Conservation (phyloP, 768 basidiomycete genomes). For the Boletus subparvulus region DNA sequence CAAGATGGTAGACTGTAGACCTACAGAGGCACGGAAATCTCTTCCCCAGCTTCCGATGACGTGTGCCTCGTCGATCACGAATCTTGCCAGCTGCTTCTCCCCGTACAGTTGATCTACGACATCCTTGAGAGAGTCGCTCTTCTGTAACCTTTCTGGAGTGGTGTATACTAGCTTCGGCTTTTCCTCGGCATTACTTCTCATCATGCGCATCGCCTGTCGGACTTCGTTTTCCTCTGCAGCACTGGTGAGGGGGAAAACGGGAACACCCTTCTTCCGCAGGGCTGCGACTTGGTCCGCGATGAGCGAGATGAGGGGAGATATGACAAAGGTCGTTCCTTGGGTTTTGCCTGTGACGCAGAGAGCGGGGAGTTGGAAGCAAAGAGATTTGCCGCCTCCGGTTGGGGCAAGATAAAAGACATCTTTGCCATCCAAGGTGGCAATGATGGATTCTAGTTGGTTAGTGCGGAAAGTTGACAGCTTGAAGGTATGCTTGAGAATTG, state of each 20-base stretch:
- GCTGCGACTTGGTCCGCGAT: constrained; percentile 87
- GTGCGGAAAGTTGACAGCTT: constrained; percentile 64
- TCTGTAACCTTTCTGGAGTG: constrained; percentile 86
- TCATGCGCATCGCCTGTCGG: constrained; percentile 40
- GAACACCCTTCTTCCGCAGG: constrained; percentile 60
- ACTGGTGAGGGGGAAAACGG: constrained; percentile 69
- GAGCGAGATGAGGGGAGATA: constrained; percentile 84
- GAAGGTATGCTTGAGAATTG: constrained; percentile 47
- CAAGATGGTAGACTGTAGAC: constrained; percentile 24
- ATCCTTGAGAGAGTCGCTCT: constrained; percentile 53
- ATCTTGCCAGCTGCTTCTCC: constrained; percentile 66
- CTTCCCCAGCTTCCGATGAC: constrained; percentile 94
- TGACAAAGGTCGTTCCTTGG: constrained; percentile 81
- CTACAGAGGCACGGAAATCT: constrained; percentile 82
- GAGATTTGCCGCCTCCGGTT: constrained; percentile 89
- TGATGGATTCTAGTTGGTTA: constrained; percentile 87
- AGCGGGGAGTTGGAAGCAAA: constrained; percentile 90
- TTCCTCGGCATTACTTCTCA: constrained; percentile 37
- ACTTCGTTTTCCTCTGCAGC: constrained; percentile 44
- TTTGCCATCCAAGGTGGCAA: constrained; percentile 70
- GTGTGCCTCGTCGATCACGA: constrained; percentile 97
- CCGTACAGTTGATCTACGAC: constrained; percentile 61
- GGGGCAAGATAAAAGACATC: constrained; percentile 97
- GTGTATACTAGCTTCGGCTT: constrained; percentile 78
- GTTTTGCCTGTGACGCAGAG: constrained; percentile 71